Evolutionary conservation across 176 grass and related monocot genomes (phyloP), one percentile per base, ranked within the genome.

Genomic region (Bonia amplexicaulis): DNA sequence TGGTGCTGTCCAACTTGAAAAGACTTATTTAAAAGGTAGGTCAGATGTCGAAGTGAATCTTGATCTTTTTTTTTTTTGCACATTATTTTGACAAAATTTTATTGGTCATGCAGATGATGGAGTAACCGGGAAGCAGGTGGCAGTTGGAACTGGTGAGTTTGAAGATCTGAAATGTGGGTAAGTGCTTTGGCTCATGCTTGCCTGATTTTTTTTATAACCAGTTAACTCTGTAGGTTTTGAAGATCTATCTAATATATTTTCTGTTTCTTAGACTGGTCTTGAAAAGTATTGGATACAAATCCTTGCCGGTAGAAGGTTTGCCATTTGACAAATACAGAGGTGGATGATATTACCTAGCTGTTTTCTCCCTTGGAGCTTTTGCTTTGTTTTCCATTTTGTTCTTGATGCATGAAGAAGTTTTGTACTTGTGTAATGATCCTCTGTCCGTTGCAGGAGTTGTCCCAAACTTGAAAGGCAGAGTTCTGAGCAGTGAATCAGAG

Each of bases 221-320:
- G 4, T 81, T 76, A 76, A 71, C 26, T 69, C 31, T 6, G 2
- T 45, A 29, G 6, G 7, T 45, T 88, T 84, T 45, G 10, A 31
- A 49, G 19, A 72, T 57, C 54, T 44, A 46, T 79, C 46, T 82
- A 80, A 83, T 70, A 42, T 87, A 68, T 45, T 74, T 33, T 29
- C 54, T 64, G 47, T 84, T 29, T 81, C 66, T 74, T 83, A 98
- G 95, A 61, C 31, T 98, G 76, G 91, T 95, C 13, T 87, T 98
- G 81, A 98, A 98, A 86, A 98, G 93, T 79, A 92, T 98, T 58
- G 95, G 95, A 55, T 95, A 93, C 87, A 98, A 95, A 86, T 98
- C 93, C 73, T 74, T 95, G 67, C 91, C 93, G 2, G 76, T 97
- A 67, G 69, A 95, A 80, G 93, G 89, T 67, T 91, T 98, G 76